phyloP scores from a whole-genome alignment of 2,329 filamentous ascomycete genomes.

The Ophiostoma pallidulum region DNA sequence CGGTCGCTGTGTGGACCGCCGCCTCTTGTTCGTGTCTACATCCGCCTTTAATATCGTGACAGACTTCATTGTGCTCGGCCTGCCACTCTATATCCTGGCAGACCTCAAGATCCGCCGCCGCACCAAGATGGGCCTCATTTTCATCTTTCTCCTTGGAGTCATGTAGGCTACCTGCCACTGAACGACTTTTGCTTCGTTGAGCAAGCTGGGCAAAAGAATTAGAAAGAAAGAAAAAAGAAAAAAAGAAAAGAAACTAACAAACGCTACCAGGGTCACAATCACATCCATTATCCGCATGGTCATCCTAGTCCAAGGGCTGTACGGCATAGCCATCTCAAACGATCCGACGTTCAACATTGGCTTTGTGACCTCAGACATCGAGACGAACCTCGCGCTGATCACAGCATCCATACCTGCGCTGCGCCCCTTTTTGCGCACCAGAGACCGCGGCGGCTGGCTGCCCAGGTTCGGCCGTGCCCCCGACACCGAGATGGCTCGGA shows the following conservation, averaged over 20 bases:
- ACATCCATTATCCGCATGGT: constrained; percentile 26
- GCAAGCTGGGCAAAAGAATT: no score
- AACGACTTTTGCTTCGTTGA: neutral
- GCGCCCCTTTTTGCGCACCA: constrained; percentile 27
- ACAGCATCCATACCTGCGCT: constrained; percentile 31
- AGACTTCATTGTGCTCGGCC: constrained; percentile 32
- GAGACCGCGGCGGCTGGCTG: constrained; percentile 24
- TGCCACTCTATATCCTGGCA: constrained; percentile 28
- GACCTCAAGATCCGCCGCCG: constrained; percentile 22
- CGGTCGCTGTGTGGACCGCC: constrained; percentile 27
- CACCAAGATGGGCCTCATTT: constrained; percentile 22
- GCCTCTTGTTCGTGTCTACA: constrained; percentile 23
- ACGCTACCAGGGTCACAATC: constrained; percentile 23
- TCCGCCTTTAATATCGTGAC: constrained; percentile 33
- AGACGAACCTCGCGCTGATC: constrained; percentile 32
- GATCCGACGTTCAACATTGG: constrained; percentile 25
- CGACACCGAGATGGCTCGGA: constrained; percentile 18
- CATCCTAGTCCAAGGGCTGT: constrained; percentile 20
- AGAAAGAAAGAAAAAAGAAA: no score
- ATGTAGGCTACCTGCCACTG: constrained; percentile 16
- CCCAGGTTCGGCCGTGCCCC: constrained; percentile 19
- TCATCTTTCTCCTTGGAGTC: constrained; percentile 24
- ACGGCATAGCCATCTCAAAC: constrained; percentile 7
- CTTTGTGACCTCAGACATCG: constrained; percentile 27
- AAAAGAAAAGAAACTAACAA: no score